Evolutionary conservation across 2,329 filamentous ascomycete genomes (phyloP).

Genomic region (Ascochyta fabae): DNA sequence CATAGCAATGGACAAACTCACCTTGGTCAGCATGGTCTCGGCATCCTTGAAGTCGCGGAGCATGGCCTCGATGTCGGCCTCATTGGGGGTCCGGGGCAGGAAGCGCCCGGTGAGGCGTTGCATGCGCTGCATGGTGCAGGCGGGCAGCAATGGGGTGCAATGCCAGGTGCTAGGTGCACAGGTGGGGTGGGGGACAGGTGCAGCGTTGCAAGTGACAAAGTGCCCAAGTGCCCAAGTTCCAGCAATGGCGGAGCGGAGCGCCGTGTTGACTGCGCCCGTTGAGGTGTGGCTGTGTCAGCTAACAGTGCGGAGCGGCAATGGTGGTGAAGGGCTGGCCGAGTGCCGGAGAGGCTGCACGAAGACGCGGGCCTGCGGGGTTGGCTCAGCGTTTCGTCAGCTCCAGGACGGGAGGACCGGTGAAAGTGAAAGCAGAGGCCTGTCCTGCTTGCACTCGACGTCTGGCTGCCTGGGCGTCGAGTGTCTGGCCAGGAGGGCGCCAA

Average conservation of each 20-base stretch:
- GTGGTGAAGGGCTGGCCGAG: conserved; percentile 23
- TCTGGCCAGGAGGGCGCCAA: not conserved
- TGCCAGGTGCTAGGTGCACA: conserved; percentile 2
- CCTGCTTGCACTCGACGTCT: too few species aligned
- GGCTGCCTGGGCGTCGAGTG: not conserved
- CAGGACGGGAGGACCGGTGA: not conserved
- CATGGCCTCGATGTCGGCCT: conserved; percentile 75
- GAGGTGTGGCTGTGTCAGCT: conserved; percentile 31
- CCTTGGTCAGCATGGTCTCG: conserved; percentile 75
- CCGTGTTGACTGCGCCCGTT: conserved; percentile 13
- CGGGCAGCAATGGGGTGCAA: conserved; percentile 23
- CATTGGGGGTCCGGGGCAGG: conserved; percentile 73
- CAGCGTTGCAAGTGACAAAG: not conserved
- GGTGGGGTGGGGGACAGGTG: not conserved
- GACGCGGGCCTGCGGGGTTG: conserved; percentile 5
- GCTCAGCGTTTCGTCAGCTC: conserved; percentile 9
- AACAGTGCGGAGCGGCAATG: conserved; percentile 21
- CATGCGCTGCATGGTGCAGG: conserved; percentile 69
- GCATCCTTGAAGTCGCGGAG: conserved; percentile 82
- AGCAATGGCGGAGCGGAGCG: not conserved
- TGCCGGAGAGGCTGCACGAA: not conserved
- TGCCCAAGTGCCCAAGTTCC: not conserved
- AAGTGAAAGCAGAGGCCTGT: not conserved
- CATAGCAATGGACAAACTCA: conserved; percentile 49
- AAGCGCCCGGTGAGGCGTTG: conserved; percentile 78